These are phyloP conservation scores for Helenozyma rhizophorensis DNA, from an alignment of 805 yeast species.

Conservation along the genomic window DNA sequence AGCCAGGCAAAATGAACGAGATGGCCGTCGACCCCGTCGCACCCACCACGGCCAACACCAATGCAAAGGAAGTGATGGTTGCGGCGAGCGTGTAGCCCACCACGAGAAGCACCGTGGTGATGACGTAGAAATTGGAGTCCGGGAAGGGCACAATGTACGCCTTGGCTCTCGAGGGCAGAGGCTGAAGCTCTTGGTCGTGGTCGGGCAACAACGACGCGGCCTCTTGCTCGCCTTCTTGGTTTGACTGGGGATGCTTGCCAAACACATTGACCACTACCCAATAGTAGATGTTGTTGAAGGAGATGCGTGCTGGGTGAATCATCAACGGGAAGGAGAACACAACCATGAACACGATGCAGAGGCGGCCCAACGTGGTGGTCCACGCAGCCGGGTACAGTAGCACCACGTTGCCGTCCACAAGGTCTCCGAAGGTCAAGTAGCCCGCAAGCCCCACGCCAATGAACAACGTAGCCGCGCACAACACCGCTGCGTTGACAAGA, in stretches of 20 bases:
- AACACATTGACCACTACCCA: constrained; percentile 30
- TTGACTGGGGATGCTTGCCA: neutral
- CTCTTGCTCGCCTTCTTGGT: constrained; percentile 4
- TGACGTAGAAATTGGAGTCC: constrained; percentile 39
- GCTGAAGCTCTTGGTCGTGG: neutral
- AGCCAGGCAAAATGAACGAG: constrained; percentile 73
- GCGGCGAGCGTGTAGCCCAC: constrained; percentile 55
- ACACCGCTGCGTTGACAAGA: constrained; percentile 52
- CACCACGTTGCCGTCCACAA: constrained; percentile 69
- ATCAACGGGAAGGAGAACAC: constrained; percentile 84
- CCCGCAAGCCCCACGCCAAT: constrained; percentile 75
- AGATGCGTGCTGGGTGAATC: constrained; percentile 85
- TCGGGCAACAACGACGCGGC: constrained; percentile 10
- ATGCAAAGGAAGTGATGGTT: constrained; percentile 58
- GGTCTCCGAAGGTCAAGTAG: constrained; percentile 70
- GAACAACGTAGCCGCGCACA: constrained; percentile 59
- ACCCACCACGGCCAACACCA: constrained; percentile 69
- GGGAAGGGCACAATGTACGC: constrained; percentile 43
- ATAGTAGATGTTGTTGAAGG: constrained; percentile 66
- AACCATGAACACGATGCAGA: constrained; percentile 77
- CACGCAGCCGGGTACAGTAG: constrained; percentile 60
- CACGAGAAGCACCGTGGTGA: constrained; percentile 46
- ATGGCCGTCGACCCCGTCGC: constrained; percentile 81
- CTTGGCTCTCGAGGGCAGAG: neutral
- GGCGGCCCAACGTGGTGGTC: constrained; percentile 73